Evolutionary conservation across 2,329 filamentous ascomycete genomes (phyloP).

Genomic region (Cordyceps javanica): DNA sequence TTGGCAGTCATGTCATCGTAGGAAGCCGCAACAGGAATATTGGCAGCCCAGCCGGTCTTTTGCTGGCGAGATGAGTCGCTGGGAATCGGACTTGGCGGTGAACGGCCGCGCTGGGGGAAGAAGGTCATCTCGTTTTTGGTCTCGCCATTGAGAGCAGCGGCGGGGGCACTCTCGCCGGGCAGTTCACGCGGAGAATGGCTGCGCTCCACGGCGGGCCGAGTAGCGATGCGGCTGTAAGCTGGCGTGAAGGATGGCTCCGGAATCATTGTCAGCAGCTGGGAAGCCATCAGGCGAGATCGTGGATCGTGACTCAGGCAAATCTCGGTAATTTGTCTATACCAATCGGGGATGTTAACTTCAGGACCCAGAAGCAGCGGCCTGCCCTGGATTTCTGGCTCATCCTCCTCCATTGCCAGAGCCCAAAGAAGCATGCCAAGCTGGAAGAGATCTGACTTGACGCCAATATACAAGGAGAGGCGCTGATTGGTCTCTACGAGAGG

Average conservation of each 20-base stretch:
- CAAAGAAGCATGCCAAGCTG: constrained; percentile 97
- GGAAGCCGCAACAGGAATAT: not conserved
- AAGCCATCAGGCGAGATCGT: constrained; percentile 65
- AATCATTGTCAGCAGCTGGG: constrained; percentile 63
- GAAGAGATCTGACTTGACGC: constrained; percentile 93
- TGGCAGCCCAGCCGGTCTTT: constrained; percentile 2
- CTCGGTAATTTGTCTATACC: constrained; percentile 70
- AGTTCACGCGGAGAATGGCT: not conserved
- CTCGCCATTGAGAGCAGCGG: not conserved
- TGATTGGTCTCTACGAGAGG: constrained; percentile 81
- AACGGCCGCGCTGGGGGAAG: constrained; percentile 13
- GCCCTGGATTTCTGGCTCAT: constrained; percentile 78
- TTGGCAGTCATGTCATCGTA: not conserved
- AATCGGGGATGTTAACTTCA: constrained; percentile 63
- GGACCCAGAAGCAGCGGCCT: constrained; percentile 60
- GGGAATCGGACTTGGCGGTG: constrained; percentile 14
- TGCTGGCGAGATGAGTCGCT: constrained; percentile 9
- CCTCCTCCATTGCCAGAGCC: constrained; percentile 79
- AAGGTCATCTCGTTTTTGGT: constrained; percentile 9
- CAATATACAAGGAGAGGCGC: constrained; percentile 93
- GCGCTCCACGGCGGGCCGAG: not conserved
- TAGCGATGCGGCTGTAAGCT: constrained; percentile 1
- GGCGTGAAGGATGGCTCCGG: not conserved
- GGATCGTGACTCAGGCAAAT: constrained; percentile 73
- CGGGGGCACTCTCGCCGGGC: not conserved